phyloP scores from a whole-genome alignment of 2,329 filamentous ascomycete genomes.

The Fusarium sambucinum region DNA sequence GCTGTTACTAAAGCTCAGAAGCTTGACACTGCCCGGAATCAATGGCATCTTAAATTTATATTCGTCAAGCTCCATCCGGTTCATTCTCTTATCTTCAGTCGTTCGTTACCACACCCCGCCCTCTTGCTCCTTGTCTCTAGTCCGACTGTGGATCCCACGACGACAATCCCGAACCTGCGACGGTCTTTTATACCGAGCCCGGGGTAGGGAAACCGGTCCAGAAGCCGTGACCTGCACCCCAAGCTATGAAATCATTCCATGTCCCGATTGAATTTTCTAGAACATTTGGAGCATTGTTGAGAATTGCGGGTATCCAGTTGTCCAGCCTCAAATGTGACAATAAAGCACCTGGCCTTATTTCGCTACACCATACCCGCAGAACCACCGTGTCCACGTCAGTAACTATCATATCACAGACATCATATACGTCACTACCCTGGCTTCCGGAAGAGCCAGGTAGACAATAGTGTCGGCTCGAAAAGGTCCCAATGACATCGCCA shows the following conservation, averaged over 20 bases:
- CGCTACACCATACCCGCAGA: constrained; percentile 5
- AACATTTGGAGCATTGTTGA: constrained; percentile 13
- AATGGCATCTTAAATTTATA: constrained; percentile 22
- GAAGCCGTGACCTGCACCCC: constrained; percentile 26
- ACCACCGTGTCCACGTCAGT: not conserved
- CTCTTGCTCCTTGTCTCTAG: constrained; percentile 22
- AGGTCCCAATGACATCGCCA: constrained; percentile 37
- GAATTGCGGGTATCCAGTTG: constrained; percentile 1
- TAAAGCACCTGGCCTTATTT: constrained; percentile 5
- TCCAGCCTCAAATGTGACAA: constrained; percentile 20
- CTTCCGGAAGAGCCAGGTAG: constrained; percentile 25
- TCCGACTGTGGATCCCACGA: constrained; percentile 39
- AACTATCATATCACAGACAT: constrained; percentile 4
- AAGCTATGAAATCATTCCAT: constrained; percentile 35
- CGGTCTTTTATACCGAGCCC: constrained; percentile 38
- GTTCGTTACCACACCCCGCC: constrained; percentile 28
- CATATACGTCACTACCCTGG: constrained; percentile 17
- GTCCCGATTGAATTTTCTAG: constrained; percentile 17
- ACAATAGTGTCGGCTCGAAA: constrained; percentile 34
- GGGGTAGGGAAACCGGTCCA: constrained; percentile 35
- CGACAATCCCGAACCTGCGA: constrained; percentile 37
- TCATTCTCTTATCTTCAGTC: constrained; percentile 44
- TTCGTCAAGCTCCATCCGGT: constrained; percentile 25
- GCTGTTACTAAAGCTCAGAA: constrained; percentile 19
- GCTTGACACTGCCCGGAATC: constrained; percentile 2